Conservation (phyloP, 768 basidiomycete genomes). For the Strobilomyces confusus region DNA sequence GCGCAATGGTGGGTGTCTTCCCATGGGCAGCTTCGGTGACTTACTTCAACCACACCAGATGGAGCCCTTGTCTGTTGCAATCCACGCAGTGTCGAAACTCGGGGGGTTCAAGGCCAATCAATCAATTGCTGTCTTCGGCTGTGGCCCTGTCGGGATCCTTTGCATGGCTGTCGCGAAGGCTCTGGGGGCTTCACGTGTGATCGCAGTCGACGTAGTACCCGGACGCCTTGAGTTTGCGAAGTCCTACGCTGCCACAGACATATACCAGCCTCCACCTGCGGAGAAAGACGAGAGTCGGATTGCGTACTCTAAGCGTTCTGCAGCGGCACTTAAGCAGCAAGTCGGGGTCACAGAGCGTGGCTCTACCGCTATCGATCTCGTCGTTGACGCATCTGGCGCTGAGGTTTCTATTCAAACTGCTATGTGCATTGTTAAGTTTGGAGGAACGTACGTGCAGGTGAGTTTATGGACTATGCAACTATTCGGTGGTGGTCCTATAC, state of each 20-base stretch:
- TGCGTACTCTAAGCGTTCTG: conserved; percentile 71
- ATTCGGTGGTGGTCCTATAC: neutral
- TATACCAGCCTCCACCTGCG: conserved; percentile 58
- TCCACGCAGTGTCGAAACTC: conserved; percentile 81
- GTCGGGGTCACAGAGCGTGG: conserved; percentile 74
- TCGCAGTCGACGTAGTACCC: conserved; percentile 79
- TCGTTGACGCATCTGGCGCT: conserved; percentile 90
- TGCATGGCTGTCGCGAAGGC: conserved; percentile 97
- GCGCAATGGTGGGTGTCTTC: conserved; percentile 70
- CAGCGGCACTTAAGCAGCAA: conserved; percentile 56
- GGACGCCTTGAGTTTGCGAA: conserved; percentile 84
- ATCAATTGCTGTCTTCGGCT: conserved; percentile 82
- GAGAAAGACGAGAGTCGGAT: conserved; percentile 62
- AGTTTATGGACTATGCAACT: conserved; percentile 2
- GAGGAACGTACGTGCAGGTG: conserved; percentile 73
- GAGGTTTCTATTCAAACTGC: conserved; percentile 90
- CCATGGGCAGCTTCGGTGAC: neutral
- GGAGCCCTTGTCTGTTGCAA: conserved; percentile 90
- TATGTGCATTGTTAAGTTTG: conserved; percentile 67
- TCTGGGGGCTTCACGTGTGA: conserved; percentile 76
- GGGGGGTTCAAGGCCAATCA: conserved; percentile 71
- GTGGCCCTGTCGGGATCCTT: conserved; percentile 83
- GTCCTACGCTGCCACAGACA: conserved; percentile 76
- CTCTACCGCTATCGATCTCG: conserved; percentile 68
- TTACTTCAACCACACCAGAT: conserved; percentile 48